These are phyloP conservation scores for Amauroascus niger DNA, from an alignment of 2,329 filamentous ascomycete genomes.

Conservation along the genomic window DNA sequence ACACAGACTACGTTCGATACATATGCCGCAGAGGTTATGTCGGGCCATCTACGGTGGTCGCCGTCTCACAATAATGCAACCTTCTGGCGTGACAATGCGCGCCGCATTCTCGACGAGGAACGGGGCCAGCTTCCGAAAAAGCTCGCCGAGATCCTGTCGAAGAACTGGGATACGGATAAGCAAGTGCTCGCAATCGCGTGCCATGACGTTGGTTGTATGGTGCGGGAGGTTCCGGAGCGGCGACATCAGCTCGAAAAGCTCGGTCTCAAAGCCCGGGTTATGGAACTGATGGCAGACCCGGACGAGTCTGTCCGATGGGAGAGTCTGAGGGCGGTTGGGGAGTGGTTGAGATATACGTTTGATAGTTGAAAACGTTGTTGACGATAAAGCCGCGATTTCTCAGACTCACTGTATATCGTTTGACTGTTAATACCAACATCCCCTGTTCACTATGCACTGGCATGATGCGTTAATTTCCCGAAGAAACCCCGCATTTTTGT, in stretches of 20 bases:
- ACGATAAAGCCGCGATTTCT: not conserved
- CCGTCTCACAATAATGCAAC: constrained; percentile 76
- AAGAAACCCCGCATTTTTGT: not conserved
- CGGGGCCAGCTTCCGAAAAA: constrained; percentile 69
- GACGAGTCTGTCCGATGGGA: constrained; percentile 90
- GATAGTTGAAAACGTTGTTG: constrained; percentile 35
- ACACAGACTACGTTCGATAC: constrained; percentile 58
- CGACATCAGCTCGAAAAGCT: constrained; percentile 69
- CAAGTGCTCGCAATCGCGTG: constrained; percentile 83
- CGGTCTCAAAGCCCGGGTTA: constrained; percentile 75
- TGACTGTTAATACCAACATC: no score
- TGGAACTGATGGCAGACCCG: constrained; percentile 85
- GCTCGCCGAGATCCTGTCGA: constrained; percentile 72
- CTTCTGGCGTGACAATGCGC: constrained; percentile 88
- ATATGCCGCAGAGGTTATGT: constrained; percentile 70
- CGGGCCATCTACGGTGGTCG: constrained; percentile 84
- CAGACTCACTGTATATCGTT: not conserved
- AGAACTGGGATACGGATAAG: constrained; percentile 77
- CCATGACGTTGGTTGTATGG: constrained; percentile 80
- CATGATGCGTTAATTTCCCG: not conserved
- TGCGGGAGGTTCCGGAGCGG: constrained; percentile 82
- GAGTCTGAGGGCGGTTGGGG: constrained; percentile 72
- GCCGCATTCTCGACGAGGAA: constrained; percentile 73
- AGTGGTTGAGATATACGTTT: constrained; percentile 65
- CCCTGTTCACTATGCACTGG: no score